Evolutionary conservation across 768 basidiomycete species (phyloP).

Genomic region (Lactarius indigo): DNA sequence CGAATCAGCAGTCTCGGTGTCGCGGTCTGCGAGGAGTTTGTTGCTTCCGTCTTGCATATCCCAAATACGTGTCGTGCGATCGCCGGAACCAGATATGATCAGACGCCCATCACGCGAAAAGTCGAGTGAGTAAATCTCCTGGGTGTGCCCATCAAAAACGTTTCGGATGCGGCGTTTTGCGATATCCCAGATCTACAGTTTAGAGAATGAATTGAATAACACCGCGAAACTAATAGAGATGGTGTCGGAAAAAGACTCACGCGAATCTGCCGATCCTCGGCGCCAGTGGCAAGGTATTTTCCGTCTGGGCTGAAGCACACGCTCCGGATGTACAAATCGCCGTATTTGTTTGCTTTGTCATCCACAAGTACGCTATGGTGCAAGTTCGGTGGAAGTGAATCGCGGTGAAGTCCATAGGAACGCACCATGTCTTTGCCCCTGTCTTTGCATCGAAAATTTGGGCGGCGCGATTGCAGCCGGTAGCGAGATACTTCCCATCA

Average conservation of each 20-base stretch:
- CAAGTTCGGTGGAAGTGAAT: not conserved
- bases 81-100: slow-evolving; percentile 88
- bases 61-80: slow-evolving; percentile 61
- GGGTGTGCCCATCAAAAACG: slow-evolving; percentile 83
- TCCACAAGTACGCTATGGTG: slow-evolving; percentile 66
- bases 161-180: slow-evolving; percentile 71
- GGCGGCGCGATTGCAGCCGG: slow-evolving; percentile 93
- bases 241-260: slow-evolving; percentile 43
- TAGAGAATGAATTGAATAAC: not conserved
- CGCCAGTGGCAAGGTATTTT: slow-evolving; percentile 70
- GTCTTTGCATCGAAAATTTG: slow-evolving; percentile 94
- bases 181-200: slow-evolving; percentile 85
- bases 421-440: slow-evolving; percentile 79
- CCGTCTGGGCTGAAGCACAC: slow-evolving; percentile 77
- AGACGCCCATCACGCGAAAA: slow-evolving; percentile 83
- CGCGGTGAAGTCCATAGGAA: slow-evolving; percentile 11
- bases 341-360: slow-evolving; percentile 65
- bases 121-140: slow-evolving; percentile 93
- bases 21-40: slow-evolving; percentile 45
- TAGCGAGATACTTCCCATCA: slow-evolving; percentile 89
- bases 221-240: not conserved
- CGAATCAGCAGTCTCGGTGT: slow-evolving; percentile 51
- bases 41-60: slow-evolving; percentile 47
- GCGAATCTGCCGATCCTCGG: slow-evolving; percentile 90
- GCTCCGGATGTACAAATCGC: slow-evolving; percentile 87